These are phyloP conservation scores for Elongisporangium anandrum DNA, from an alignment of 352 stramenopile genomes.

Conservation along the genomic window DNA sequence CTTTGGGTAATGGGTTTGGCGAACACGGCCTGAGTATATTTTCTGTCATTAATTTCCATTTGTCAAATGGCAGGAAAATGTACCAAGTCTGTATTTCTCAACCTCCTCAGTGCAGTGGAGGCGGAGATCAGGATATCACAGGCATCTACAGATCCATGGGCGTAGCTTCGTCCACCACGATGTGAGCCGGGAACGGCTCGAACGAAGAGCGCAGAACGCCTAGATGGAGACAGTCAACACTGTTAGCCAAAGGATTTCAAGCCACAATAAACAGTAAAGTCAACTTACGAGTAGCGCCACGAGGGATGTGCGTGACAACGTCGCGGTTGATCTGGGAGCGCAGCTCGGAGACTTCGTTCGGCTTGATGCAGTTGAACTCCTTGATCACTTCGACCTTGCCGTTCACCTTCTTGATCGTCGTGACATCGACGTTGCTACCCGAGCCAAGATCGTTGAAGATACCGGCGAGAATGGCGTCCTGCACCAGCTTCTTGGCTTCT, in stretches of 20 bases:
- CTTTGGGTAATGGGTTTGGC: too few relatives aligned
- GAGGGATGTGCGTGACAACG: constrained; percentile 78
- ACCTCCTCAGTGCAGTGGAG: neutral
- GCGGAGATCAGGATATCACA: neutral
- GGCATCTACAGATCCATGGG: constrained; percentile 72
- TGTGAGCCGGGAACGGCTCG: constrained; percentile 49
- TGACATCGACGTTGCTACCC: constrained; percentile 96
- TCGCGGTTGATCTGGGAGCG: constrained; percentile 83
- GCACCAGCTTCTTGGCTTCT: constrained; percentile 95
- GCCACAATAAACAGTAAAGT: neutral
- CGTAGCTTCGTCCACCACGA: constrained; percentile 70
- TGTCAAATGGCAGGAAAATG: neutral
- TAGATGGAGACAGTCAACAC: constrained; percentile 12
- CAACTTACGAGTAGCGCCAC: constrained; percentile 72
- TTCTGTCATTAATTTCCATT: neutral
- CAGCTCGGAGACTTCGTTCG: constrained; percentile 89
- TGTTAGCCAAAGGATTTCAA: constrained; percentile 1
- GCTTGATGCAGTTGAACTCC: constrained; percentile 91
- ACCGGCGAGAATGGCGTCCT: constrained; percentile 94
- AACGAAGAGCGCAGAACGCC: constrained; percentile 71
- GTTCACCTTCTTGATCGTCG: constrained; percentile 91
- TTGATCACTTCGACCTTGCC: constrained; percentile 82
- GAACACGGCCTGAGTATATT: neutral
- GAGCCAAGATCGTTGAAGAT: constrained; percentile 99
- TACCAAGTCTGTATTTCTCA: neutral